Percentiles rank a stretch among this genome's conserved stretches.
These are phyloP conservation scores for Noccaea bulbosa DNA, from an alignment of 345 rosid genomes.

Conservation along the genomic window DNA sequence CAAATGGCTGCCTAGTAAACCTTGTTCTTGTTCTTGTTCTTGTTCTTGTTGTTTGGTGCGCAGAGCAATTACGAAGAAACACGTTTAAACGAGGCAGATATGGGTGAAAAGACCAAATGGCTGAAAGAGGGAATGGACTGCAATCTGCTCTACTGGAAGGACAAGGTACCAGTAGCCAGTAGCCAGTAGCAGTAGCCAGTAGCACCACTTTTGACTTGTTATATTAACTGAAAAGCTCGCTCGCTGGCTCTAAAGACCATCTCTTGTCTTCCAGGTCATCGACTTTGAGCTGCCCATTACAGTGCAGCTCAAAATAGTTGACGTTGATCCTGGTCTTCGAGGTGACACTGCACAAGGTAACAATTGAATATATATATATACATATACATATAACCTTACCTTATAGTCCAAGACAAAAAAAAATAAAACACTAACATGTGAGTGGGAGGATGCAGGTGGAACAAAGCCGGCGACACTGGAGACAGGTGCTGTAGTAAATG, in stretches of 20 bases:
- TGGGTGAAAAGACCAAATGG: slow-evolving; percentile 68
- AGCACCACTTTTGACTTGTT: too few relatives aligned
- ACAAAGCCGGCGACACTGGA: slow-evolving; percentile 76
- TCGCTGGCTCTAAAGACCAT: background rate
- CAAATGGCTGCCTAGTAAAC: too few relatives aligned
- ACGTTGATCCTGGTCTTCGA: slow-evolving; percentile 80
- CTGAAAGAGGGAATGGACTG: slow-evolving; percentile 91
- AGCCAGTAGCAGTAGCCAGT: background rate
- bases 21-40: too few relatives aligned
- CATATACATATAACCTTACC: too few relatives aligned
- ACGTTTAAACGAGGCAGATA: slow-evolving; percentile 63
- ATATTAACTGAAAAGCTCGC: too few relatives aligned
- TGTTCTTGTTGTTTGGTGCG: background rate
- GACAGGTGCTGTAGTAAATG: slow-evolving; percentile 75
- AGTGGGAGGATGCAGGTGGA: slow-evolving; percentile 56
- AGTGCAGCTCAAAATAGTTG: slow-evolving; percentile 65
- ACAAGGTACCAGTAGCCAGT: slow-evolving; percentile 60
- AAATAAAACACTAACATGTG: background rate
- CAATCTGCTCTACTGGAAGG: slow-evolving; percentile 76
- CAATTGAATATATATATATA: too few relatives aligned
- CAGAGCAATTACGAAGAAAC: slow-evolving; percentile 73
- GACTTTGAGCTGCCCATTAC: slow-evolving; percentile 79
- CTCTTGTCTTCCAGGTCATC: slow-evolving; percentile 56
- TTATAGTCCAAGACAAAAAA: too few relatives aligned
- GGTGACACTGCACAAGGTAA: slow-evolving; percentile 91